phyloP scores from a whole-genome alignment of 208 protist genomes.

The Crithidia fasciculata region DNA sequence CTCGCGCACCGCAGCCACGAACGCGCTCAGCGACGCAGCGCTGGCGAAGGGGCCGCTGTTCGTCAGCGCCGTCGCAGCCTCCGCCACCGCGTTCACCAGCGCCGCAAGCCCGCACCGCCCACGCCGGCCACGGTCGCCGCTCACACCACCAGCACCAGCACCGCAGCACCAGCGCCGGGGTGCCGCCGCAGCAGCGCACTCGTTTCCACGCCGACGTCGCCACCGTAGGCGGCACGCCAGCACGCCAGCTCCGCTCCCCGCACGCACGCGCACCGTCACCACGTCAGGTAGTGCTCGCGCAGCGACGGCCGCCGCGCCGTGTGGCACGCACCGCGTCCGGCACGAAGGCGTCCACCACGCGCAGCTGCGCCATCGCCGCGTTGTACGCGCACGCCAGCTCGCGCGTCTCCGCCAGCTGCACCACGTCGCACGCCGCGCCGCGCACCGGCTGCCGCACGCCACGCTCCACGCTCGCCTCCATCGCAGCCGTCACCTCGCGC shows the following conservation, averaged over 20 bases:
- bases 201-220: background rate
- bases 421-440: background rate
- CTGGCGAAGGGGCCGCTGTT: slow-evolving; percentile 25
- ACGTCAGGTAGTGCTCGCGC: slow-evolving; percentile 12
- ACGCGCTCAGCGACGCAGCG: slow-evolving; percentile 18
- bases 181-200: slow-evolving; percentile 7
- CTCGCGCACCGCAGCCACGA: slow-evolving; percentile 28
- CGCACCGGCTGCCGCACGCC: slow-evolving; percentile 12
- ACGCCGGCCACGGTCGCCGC: background rate
- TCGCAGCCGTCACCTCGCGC: slow-evolving; percentile 8
- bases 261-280: slow-evolving; percentile 13
- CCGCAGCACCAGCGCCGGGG: too few relatives aligned
- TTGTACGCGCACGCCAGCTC: slow-evolving; percentile 29
- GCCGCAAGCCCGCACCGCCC: slow-evolving; percentile 6
- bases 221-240: background rate
- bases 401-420: slow-evolving; percentile 18
- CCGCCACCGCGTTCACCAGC: background rate
- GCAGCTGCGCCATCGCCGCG: slow-evolving; percentile 21
- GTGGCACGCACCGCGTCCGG: slow-evolving; percentile 1
- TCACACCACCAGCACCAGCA: too few relatives aligned
- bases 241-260: background rate
- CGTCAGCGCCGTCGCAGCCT: slow-evolving; percentile 10
- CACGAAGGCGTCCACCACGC: slow-evolving; percentile 29
- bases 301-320: background rate
- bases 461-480: slow-evolving; percentile 9